Conservation (phyloP, 2,329 filamentous ascomycete genomes). For the Alternaria angustiovoidea region DNA sequence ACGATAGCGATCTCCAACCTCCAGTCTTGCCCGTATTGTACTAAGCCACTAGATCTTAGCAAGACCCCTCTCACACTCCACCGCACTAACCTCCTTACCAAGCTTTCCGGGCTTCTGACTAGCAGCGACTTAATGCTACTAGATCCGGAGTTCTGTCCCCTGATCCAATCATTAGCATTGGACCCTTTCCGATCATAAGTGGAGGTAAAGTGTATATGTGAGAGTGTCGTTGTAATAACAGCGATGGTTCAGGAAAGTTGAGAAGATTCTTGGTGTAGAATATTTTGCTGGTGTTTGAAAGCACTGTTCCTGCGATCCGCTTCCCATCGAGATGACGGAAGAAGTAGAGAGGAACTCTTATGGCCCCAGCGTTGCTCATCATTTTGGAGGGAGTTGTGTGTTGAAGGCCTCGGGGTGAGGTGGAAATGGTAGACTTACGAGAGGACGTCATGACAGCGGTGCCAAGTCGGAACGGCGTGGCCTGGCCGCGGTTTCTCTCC, state of each 20-base stretch:
- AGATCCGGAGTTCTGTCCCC: not conserved
- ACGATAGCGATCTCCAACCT: not conserved
- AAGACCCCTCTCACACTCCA: not conserved
- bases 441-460: not conserved
- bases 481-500: too few relatives aligned
- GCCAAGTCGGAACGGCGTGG: not conserved
- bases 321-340: not conserved
- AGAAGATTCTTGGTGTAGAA: slow-evolving; percentile 32
- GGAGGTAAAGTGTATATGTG: not conserved
- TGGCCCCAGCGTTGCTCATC: slow-evolving; percentile 49
- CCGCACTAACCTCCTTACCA: not conserved
- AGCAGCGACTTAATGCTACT: not conserved
- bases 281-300: slow-evolving; percentile 32
- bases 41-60: not conserved
- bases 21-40: not conserved
- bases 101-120: not conserved
- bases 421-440: not conserved
- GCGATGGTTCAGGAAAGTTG: slow-evolving; percentile 26
- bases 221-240: not conserved
- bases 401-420: not conserved
- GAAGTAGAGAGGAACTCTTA: slow-evolving; percentile 34
- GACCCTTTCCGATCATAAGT: not conserved
- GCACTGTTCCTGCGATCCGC: slow-evolving; percentile 32
- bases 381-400: slow-evolving; percentile 9
- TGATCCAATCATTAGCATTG: slow-evolving; percentile 13